Conservation (phyloP, 1,139 yeast species). For the Meyerozyma guilliermondii region DNA sequence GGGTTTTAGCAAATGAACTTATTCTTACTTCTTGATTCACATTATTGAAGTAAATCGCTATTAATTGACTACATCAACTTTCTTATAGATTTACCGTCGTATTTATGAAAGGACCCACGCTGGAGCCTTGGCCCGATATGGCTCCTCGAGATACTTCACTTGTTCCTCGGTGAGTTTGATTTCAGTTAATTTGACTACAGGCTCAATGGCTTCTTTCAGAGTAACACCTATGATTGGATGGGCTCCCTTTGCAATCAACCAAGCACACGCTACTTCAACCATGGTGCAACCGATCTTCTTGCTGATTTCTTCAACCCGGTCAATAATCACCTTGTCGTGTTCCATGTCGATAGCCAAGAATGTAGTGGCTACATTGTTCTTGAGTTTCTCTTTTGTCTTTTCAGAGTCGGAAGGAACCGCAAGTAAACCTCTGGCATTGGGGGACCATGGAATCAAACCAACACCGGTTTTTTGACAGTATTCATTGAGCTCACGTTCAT, state of each 20-base stretch:
- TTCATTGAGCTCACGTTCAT: slow-evolving; percentile 56
- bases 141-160: slow-evolving; percentile 42
- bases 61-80: no score
- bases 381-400: background rate
- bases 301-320: slow-evolving; percentile 50
- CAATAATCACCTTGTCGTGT: slow-evolving; percentile 36
- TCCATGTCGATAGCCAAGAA: background rate
- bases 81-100: no score
- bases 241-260: slow-evolving; percentile 48
- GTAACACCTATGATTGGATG: slow-evolving; percentile 53
- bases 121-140: slow-evolving; percentile 20
- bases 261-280: slow-evolving; percentile 54
- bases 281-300: slow-evolving; percentile 38
- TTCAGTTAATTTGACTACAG: slow-evolving; percentile 42
- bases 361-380: background rate
- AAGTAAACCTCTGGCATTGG: slow-evolving; percentile 43
- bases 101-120: background rate
- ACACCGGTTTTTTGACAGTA: slow-evolving; percentile 40
- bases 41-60: no score
- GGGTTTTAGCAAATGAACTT: no score
- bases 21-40: no score
- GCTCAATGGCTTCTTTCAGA: slow-evolving; percentile 46
- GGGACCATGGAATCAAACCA: slow-evolving; percentile 50
- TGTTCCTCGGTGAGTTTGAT: slow-evolving; percentile 44
- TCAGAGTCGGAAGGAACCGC: slow-evolving; percentile 13